Percentiles rank a stretch among this genome's conserved stretches.
Evolutionary conservation across 176 grass and related monocot genomes (phyloP).

Genomic region (Cenchrus fungigraminus): DNA sequence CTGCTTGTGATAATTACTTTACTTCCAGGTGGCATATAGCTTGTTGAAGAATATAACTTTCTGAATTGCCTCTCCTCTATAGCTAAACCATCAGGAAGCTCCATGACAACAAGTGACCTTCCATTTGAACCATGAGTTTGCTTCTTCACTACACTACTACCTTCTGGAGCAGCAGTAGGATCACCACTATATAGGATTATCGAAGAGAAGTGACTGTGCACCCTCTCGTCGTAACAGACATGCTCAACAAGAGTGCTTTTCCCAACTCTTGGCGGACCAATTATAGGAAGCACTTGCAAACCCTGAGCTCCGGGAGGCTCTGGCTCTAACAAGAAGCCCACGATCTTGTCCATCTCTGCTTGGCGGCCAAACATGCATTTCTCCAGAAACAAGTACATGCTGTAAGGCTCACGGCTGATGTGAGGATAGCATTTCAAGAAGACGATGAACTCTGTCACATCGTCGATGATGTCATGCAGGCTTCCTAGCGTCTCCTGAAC

Average conservation of each 20-base stretch:
- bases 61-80: not conserved
- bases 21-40: not conserved
- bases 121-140: not conserved
- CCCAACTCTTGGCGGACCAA: conserved; percentile 23
- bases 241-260: conserved; percentile 54
- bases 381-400: conserved; percentile 6
- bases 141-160: not conserved
- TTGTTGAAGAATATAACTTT: not conserved
- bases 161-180: not conserved
- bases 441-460: conserved; percentile 8
- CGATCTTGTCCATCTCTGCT: not conserved
- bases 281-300: conserved; percentile 30
- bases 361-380: conserved; percentile 45
- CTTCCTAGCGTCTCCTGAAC: not conserved
- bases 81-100: not conserved
- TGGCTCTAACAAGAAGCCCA: conserved; percentile 29
- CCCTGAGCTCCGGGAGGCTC: not conserved
- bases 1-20: conserved; percentile 33
- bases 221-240: conserved; percentile 41
- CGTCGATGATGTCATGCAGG: not conserved
- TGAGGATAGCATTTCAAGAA: conserved; percentile 26
- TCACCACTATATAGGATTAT: not conserved
- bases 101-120: conserved; percentile 15
- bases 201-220: conserved; percentile 36
- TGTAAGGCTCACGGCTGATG: not conserved